These are phyloP conservation scores for Saccharomyces hybrid DNA, from an alignment of 1,139 yeast genomes.

Conservation along the genomic window DNA sequence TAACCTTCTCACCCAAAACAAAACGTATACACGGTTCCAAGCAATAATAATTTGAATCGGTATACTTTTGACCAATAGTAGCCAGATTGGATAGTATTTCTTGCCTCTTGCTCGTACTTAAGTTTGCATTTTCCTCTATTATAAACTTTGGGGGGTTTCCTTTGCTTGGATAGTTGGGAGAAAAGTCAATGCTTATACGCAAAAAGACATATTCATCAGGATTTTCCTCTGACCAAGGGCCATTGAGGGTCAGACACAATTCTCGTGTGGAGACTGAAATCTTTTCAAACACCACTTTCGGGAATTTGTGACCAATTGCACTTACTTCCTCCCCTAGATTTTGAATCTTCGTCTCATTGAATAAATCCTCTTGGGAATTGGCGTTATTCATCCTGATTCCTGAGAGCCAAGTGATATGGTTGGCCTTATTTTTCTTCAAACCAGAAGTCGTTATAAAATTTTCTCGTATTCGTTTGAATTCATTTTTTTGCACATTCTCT, in stretches of 20 bases:
- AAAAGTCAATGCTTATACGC: slow-evolving; percentile 60
- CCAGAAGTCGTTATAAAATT: slow-evolving; percentile 36
- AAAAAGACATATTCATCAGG: slow-evolving; percentile 58
- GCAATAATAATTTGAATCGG: slow-evolving; percentile 57
- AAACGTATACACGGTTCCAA: slow-evolving; percentile 73
- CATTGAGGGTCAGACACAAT: slow-evolving; percentile 64
- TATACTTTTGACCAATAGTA: slow-evolving; percentile 50
- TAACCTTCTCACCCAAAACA: slow-evolving; percentile 74
- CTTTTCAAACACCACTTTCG: slow-evolving; percentile 76
- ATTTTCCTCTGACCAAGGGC: slow-evolving; percentile 50
- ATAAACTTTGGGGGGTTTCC: slow-evolving; percentile 49
- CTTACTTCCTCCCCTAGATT: slow-evolving; percentile 89
- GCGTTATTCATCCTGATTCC: slow-evolving; percentile 58
- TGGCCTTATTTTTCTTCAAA: slow-evolving; percentile 36
- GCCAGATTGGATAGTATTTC: slow-evolving; percentile 46
- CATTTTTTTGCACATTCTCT: slow-evolving; percentile 10
- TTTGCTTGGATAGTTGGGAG: slow-evolving; percentile 58
- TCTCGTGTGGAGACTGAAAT: slow-evolving; percentile 84
- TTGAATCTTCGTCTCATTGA: slow-evolving; percentile 45
- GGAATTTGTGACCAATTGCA: slow-evolving; percentile 81
- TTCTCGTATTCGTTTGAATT: slow-evolving; percentile 30
- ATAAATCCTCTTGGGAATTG: slow-evolving; percentile 33
- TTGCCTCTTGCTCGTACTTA: slow-evolving; percentile 37
- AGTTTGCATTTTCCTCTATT: slow-evolving; percentile 72
- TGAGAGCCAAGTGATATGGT: slow-evolving; percentile 86